phyloP scores from a whole-genome alignment of 169 alveolate species.

The Eimeria necatrix region DNA sequence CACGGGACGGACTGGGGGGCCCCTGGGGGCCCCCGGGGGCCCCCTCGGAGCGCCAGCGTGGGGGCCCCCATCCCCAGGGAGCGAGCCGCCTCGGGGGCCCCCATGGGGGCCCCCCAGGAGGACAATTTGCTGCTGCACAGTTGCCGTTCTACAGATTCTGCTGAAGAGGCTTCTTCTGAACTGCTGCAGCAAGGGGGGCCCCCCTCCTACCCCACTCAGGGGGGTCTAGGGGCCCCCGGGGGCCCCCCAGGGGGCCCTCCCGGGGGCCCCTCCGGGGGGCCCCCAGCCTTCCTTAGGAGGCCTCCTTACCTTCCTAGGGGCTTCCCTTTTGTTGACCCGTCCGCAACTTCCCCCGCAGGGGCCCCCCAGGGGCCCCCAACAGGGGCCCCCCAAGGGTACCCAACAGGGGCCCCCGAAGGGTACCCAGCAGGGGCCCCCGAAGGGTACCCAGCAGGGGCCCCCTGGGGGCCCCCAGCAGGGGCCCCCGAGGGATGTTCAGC shows the following conservation, averaged over 20 bases:
- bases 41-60: not conserved
- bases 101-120: not conserved
- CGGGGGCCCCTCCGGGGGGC: slow-evolving; percentile 46
- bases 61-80: not conserved
- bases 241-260: not conserved
- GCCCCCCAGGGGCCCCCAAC: not conserved
- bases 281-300: not conserved
- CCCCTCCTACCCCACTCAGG: not conserved
- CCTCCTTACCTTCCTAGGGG: not conserved
- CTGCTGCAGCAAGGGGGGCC: not conserved
- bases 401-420: not conserved
- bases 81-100: not conserved
- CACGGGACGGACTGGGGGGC: not conserved
- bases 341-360: not conserved
- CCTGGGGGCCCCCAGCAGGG: too few relatives aligned
- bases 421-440: not conserved
- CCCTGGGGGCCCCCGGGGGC: not conserved
- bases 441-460: too few relatives aligned
- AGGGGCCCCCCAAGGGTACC: not conserved
- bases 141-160: slow-evolving; percentile 29
- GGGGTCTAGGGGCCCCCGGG: not conserved
- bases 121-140: slow-evolving; percentile 27
- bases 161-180: not conserved
- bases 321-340: not conserved
- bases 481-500: too few relatives aligned